Evolutionary conservation across 2,329 filamentous ascomycete species (phyloP).

Genomic region (Ophiostoma pallidulum): DNA sequence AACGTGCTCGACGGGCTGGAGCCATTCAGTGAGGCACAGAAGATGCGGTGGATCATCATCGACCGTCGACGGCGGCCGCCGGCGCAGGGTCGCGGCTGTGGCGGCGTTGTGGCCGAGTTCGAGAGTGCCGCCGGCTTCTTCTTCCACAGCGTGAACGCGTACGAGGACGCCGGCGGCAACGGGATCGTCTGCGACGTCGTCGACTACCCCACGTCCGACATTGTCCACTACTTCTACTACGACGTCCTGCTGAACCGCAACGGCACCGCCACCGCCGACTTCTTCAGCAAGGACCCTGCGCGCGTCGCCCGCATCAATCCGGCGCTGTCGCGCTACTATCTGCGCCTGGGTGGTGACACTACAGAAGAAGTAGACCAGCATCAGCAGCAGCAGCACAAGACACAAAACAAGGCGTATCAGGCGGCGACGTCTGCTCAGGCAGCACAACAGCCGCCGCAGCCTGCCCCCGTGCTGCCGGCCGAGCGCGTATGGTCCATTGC

Average conservation of each 20-base stretch:
- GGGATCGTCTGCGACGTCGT: conserved; percentile 54
- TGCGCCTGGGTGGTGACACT: too few relatives aligned
- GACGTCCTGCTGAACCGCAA: conserved; percentile 51
- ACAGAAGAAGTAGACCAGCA: too few relatives aligned
- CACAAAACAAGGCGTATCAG: too few relatives aligned
- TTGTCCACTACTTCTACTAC: conserved; percentile 61
- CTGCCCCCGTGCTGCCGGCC: conserved; percentile 9
- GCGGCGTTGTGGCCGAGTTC: conserved; percentile 56
- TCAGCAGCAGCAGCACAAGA: too few relatives aligned
- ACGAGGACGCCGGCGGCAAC: conserved; percentile 46
- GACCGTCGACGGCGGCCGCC: conserved; percentile 54
- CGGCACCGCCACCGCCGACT: conserved; percentile 33
- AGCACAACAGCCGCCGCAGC: too few relatives aligned
- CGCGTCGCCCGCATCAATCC: conserved; percentile 28
- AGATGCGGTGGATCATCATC: conserved; percentile 63
- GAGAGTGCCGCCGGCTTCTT: conserved; percentile 61
- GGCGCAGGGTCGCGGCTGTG: too few relatives aligned
- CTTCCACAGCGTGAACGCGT: conserved; percentile 74
- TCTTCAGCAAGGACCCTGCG: conserved; percentile 33
- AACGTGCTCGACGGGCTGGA: conserved; percentile 62
- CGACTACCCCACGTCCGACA: conserved; percentile 53
- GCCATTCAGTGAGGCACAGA: conserved; percentile 46
- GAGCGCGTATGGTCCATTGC: conserved; percentile 37
- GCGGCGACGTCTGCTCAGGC: too few relatives aligned
- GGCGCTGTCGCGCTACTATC: conserved; percentile 33